Evolutionary conservation across 2,329 filamentous ascomycete species (phyloP).

Genomic region (Phyllosticta capitalensis): DNA sequence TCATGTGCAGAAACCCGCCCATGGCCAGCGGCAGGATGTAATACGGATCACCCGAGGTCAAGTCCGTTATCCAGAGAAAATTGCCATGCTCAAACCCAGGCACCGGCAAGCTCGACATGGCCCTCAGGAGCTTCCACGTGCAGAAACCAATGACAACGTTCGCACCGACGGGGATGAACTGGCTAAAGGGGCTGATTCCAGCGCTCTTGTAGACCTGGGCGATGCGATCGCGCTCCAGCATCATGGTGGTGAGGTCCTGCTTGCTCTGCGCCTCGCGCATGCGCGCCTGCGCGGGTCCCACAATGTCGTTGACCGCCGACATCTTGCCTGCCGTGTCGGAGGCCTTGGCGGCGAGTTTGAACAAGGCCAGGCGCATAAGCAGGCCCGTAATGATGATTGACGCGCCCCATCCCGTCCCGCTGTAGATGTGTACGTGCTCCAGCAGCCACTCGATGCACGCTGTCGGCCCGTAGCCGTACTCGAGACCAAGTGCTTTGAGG

Average conservation of each 20-base stretch:
- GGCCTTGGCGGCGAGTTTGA: constrained; percentile 55
- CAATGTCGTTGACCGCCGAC: constrained; percentile 49
- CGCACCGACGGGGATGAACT: constrained; percentile 46
- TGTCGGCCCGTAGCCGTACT: constrained; percentile 78
- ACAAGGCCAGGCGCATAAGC: constrained; percentile 52
- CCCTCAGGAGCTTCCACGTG: constrained; percentile 66
- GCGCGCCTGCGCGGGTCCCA: constrained; percentile 46
- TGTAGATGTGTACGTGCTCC: constrained; percentile 72
- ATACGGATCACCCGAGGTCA: constrained; percentile 67
- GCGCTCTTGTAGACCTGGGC: constrained; percentile 41
- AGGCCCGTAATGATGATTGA: constrained; percentile 60
- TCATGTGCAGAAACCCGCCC: constrained; percentile 46
- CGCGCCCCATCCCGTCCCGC: constrained; percentile 72
- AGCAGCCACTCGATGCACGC: constrained; percentile 62
- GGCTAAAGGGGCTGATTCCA: constrained; percentile 43
- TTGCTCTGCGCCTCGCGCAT: constrained; percentile 37
- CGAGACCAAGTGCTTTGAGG: constrained; percentile 69
- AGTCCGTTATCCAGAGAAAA: constrained; percentile 67
- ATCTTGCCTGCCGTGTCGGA: constrained; percentile 55
- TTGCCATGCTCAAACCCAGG: constrained; percentile 65
- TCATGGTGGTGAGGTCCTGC: constrained; percentile 35
- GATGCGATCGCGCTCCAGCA: constrained; percentile 39
- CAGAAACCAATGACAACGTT: constrained; percentile 69
- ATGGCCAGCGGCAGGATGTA: constrained; percentile 61
- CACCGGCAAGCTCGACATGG: constrained; percentile 69